These are phyloP conservation scores for Globisporangium ultimum DNA, from an alignment of 352 stramenopile genomes.

Conservation along the genomic window DNA sequence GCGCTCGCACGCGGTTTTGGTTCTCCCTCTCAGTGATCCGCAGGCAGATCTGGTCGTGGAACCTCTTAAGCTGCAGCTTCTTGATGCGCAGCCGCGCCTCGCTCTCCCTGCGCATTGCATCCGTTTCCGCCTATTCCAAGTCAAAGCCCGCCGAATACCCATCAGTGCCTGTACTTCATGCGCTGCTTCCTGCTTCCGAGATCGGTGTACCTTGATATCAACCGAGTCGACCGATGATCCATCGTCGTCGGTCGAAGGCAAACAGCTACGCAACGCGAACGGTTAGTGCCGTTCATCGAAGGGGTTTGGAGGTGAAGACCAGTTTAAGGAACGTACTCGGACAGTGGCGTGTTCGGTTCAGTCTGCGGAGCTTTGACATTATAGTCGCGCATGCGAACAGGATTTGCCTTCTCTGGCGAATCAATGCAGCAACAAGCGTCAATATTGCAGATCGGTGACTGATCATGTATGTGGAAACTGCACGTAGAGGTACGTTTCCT, in stretches of 20 bases:
- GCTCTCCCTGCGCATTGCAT: conserved; percentile 29
- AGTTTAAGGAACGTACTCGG: neutral
- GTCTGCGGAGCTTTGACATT: neutral
- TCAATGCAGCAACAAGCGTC: neutral
- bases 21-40: conserved; percentile 45
- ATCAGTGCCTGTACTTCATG: neutral
- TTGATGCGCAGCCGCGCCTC: conserved; percentile 28
- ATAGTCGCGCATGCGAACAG: conserved; percentile 3
- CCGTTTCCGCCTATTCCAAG: conserved; percentile 24
- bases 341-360: neutral
- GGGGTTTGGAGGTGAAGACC: no score
- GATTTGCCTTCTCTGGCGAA: conserved; percentile 2
- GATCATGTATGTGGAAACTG: no score
- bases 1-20: conserved; percentile 28
- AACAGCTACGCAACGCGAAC: neutral
- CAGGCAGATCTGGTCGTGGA: conserved; percentile 59
- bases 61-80: conserved; percentile 43
- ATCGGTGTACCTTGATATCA: conserved; percentile 7
- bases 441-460: neutral
- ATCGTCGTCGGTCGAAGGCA: conserved; percentile 5
- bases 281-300: no score
- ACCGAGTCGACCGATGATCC: neutral
- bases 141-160: neutral
- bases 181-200: neutral
- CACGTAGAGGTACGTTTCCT: no score